These are phyloP conservation scores for Neophaeococcomyces mojaviensis DNA, from an alignment of 2,329 filamentous ascomycete genomes.

Conservation along the genomic window DNA sequence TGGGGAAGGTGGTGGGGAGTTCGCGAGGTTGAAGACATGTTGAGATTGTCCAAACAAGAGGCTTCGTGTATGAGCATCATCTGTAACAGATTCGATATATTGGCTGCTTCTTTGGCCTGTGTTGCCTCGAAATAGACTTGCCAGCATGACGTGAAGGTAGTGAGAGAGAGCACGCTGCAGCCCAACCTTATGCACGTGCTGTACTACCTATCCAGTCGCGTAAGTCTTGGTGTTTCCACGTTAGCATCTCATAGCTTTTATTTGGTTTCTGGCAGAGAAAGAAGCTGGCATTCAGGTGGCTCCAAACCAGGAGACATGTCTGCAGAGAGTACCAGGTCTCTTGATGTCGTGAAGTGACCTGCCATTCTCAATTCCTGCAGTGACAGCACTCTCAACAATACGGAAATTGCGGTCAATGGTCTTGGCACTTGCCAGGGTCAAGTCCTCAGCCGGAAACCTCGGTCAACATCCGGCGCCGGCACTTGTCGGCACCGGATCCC, in stretches of 20 bases:
- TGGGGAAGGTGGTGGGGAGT: slow-evolving; percentile 29
- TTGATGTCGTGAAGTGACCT: too few relatives aligned
- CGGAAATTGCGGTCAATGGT: too few relatives aligned
- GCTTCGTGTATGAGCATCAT: slow-evolving; percentile 43
- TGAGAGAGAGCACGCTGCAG: background rate
- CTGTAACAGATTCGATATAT: slow-evolving; percentile 37
- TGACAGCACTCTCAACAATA: too few relatives aligned
- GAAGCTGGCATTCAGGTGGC: too few relatives aligned
- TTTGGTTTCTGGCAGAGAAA: background rate
- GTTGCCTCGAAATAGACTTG: slow-evolving; percentile 5
- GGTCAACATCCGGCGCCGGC: too few relatives aligned
- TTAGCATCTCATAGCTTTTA: background rate
- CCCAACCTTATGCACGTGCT: slow-evolving; percentile 3
- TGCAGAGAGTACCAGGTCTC: too few relatives aligned
- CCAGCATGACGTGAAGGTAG: slow-evolving; percentile 6
- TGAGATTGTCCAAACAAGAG: slow-evolving; percentile 38
- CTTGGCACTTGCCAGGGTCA: too few relatives aligned
- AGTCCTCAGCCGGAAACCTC: too few relatives aligned
- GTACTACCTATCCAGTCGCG: slow-evolving; percentile 6
- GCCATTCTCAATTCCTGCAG: too few relatives aligned
- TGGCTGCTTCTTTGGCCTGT: slow-evolving; percentile 2
- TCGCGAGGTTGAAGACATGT: slow-evolving; percentile 34
- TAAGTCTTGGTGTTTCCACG: background rate
- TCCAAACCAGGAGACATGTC: too few relatives aligned
- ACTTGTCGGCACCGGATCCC: too few relatives aligned